Evolutionary conservation across 306 rosid genomes (phyloP), one percentile per base, ranked within the genome.

Genomic region (Prinsepia uniflora): DNA sequence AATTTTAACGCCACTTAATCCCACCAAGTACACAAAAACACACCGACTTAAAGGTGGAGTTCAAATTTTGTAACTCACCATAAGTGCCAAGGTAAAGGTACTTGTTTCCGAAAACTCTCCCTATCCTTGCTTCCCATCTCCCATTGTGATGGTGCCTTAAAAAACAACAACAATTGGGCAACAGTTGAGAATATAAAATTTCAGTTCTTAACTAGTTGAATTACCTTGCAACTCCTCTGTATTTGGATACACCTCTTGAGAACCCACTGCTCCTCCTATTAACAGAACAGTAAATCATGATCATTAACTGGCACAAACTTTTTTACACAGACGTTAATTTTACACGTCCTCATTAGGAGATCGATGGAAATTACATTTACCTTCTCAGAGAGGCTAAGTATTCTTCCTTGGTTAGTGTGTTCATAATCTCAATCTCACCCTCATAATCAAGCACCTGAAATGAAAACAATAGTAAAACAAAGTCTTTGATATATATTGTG

Each of bases 121-220:
- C 87, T 53, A 75, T 81, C 53, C 87, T 80, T 62, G 87, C 85
- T 78, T 84, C 87, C 87, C 87, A 84, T 78, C 85, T 80, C 70
- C 87, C 77, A 72, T 84, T 80, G 74, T 78, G 85, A 84, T 84
- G 85, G 48, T 80, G 83, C 72, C 84, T 83, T 63, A 36, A 10
- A 42, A 70, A 41, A 42, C 10, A 14, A 40, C 24, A 8, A 59
- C 61, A 5, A 15, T 30, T 30, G 36, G 4, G 36, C 24, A 6
- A 59, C 61, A 5, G 10, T 30, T 30, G 36, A 30, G 36, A 62
- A 30, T 41, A 5, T 58, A 4, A 22, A 58, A 13, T 13, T 56
- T 10, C 17, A 4, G 55, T 14, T 10, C 0, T 47, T 17, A 50
- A 50, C 4, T 50, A 50, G 20, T 5, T 6, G 36, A 30, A 30